Conservation (phyloP, 805 yeast genomes). For the Maudiozyma serrabonitensis region DNA sequence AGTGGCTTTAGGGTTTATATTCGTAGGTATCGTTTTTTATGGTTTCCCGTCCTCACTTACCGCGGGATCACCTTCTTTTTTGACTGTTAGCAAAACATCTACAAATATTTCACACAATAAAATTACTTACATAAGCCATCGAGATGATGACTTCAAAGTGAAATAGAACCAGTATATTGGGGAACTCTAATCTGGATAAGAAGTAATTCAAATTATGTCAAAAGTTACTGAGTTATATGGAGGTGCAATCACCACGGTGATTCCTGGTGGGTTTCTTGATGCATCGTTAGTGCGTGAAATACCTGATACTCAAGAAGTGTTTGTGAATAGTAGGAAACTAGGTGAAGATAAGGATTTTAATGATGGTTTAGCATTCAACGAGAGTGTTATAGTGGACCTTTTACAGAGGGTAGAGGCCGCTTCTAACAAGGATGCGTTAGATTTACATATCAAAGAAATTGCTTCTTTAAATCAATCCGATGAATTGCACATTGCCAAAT, state of each 20-base stretch:
- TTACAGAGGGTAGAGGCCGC: constrained; percentile 40
- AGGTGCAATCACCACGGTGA: constrained; percentile 56
- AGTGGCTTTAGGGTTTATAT: no score
- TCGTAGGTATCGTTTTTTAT: no score
- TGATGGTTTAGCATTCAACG: constrained; percentile 35
- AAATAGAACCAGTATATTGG: no score
- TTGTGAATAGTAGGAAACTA: constrained; percentile 37
- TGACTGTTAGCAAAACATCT: no score
- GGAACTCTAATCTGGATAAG: background rate
- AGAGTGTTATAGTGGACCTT: constrained; percentile 55
- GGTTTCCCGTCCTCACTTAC: no score
- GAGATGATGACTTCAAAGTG: no score
- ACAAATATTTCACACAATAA: no score
- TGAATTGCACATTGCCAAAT: constrained; percentile 24
- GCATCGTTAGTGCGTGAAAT: constrained; percentile 72
- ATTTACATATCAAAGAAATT: constrained; percentile 49
- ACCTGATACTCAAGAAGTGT: constrained; percentile 94
- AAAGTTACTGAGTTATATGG: constrained; percentile 47
- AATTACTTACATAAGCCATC: no score
- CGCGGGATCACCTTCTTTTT: no score
- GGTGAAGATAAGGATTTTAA: constrained; percentile 22
- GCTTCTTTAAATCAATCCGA: constrained; percentile 34
- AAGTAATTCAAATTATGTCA: background rate
- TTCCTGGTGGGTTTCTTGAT: constrained; percentile 60
- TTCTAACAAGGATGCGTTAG: constrained; percentile 35